A percentile compares a stretch with the other conserved stretches of the same genome.
Evolutionary conservation across 352 stramenopile species (phyloP).

Genomic region (Pythium phragmiticola): DNA sequence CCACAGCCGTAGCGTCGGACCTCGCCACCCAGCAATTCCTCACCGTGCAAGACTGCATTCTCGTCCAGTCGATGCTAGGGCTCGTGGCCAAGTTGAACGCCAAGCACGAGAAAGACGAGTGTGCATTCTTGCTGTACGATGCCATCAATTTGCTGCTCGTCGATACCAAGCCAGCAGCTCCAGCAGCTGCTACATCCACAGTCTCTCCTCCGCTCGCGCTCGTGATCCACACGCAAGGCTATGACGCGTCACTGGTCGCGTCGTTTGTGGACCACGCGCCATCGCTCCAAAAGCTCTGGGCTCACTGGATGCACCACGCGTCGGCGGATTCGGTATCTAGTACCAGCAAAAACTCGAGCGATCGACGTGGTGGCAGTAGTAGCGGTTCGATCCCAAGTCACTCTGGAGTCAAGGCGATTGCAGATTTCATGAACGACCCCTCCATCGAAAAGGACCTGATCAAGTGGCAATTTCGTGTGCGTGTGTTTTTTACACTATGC

Average conservation of each 20-base stretch:
- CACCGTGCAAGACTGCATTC: constrained; percentile 57
- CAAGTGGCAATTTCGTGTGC: constrained; percentile 56
- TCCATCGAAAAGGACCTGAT: constrained; percentile 44
- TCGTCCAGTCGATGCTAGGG: constrained; percentile 47
- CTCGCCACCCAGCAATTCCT: constrained; percentile 43
- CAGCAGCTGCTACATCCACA: not conserved
- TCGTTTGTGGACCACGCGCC: constrained; percentile 34
- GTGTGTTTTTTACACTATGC: constrained; percentile 54
- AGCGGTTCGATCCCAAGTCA: not conserved
- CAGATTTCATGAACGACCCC: constrained; percentile 48
- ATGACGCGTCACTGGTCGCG: constrained; percentile 37
- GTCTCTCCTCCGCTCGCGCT: constrained; percentile 35
- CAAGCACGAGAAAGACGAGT: constrained; percentile 8
- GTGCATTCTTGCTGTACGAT: constrained; percentile 6
- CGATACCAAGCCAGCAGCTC: not conserved
- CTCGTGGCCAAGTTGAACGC: constrained; percentile 17
- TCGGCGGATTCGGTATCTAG: not conserved
- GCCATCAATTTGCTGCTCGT: constrained; percentile 10
- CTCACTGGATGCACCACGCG: constrained; percentile 46
- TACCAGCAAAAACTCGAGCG: constrained; percentile 2
- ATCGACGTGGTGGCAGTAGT: constrained; percentile 5
- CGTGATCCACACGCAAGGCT: constrained; percentile 51
- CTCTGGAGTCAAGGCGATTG: constrained; percentile 36
- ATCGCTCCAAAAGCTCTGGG: constrained; percentile 49
- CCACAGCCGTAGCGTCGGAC: constrained; percentile 7